phyloP scores from a whole-genome alignment of 768 basidiomycete genomes.

The Suillus luteus region DNA sequence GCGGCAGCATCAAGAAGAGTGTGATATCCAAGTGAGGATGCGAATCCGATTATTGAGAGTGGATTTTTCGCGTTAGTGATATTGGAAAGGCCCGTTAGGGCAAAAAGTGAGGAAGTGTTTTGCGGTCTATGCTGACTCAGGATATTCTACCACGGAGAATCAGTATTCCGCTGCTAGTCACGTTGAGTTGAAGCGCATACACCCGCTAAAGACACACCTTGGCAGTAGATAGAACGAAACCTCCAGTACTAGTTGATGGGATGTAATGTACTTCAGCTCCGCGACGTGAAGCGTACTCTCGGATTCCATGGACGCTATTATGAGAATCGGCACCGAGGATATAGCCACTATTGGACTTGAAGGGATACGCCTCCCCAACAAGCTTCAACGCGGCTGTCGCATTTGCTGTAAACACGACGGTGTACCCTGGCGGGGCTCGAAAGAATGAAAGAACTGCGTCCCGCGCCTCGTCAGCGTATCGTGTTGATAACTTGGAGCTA shows the following conservation, averaged over 20 bases:
- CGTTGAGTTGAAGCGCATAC: slow-evolving; percentile 21
- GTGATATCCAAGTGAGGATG: slow-evolving; percentile 67
- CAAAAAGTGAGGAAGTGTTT: slow-evolving; percentile 61
- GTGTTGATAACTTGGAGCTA: slow-evolving; percentile 72
- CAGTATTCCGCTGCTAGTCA: slow-evolving; percentile 2
- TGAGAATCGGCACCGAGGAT: slow-evolving; percentile 80
- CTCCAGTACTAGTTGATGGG: slow-evolving; percentile 61
- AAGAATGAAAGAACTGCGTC: slow-evolving; percentile 76
- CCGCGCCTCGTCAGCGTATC: slow-evolving; percentile 69
- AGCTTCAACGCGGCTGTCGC: slow-evolving; percentile 80
- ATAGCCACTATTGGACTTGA: slow-evolving; percentile 55
- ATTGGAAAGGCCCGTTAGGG: slow-evolving; percentile 80
- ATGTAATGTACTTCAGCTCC: slow-evolving; percentile 67
- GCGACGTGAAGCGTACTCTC: slow-evolving; percentile 62
- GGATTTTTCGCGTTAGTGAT: slow-evolving; percentile 75
- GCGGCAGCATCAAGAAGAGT: slow-evolving; percentile 85
- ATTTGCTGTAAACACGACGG: slow-evolving; percentile 82
- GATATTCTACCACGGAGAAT: slow-evolving; percentile 44
- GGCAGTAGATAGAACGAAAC: slow-evolving; percentile 56
- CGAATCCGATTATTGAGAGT: slow-evolving; percentile 63
- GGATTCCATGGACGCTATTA: slow-evolving; percentile 82
- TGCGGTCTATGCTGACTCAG: slow-evolving; percentile 53
- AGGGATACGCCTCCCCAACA: slow-evolving; percentile 80
- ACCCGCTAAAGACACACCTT: slow-evolving; percentile 48
- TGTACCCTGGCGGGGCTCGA: slow-evolving; percentile 71